Base-by-base conservation (phyloP, 1,139 yeast genomes). In the Saccharomyces hybrid region DNA sequence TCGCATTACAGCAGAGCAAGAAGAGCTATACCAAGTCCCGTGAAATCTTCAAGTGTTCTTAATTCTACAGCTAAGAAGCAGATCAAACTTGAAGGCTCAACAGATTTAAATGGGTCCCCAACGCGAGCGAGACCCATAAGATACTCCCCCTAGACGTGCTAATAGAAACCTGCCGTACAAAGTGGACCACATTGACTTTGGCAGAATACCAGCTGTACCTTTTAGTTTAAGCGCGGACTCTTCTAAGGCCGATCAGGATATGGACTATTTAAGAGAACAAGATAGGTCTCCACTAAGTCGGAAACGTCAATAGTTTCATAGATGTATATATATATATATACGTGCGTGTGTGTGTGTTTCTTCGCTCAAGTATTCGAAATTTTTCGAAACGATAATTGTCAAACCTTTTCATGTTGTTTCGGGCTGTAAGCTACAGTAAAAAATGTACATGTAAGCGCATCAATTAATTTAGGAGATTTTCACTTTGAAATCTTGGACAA, bases 1-100 rank as follows among this genome's bases (percentile, higher is more conserved):
- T 57, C 55, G 21, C 64, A 61, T 42, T 67, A 65, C 51, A 62
- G 64, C 12, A 65, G 64, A 49, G 61, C 64, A 5, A 66, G 64
- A 49, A 59, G 61, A 27, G 66, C 70, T 0, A 66, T 68, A 16
- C 71, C 71, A 26, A 66, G 70, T 51, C 71, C 71, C 4, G 61
- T 61, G n/a, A 63, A 58, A 47, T 48, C 56, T 27, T 55, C 62
- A 11, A 41, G 47, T 38, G 50, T 51, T n/a, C 57, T 60, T 16
- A 58, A 58, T 29, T 55, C 58, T 19, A 49, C 55, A 2, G 51
- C 55, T 8, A 59, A 55, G 38, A 48, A 44, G 26, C 48, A 38
- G 44, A 38, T 38, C 44, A 38, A 38, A 4, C 44, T 38, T 11
- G 44, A 38, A 19, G 19, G 44, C 11, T 16, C 44, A 19, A 41